Evolutionary conservation across 176 grass and related monocot species (phyloP), one percentile per base, ranked within the genome.

Genomic region (Pontederia crassipes): DNA sequence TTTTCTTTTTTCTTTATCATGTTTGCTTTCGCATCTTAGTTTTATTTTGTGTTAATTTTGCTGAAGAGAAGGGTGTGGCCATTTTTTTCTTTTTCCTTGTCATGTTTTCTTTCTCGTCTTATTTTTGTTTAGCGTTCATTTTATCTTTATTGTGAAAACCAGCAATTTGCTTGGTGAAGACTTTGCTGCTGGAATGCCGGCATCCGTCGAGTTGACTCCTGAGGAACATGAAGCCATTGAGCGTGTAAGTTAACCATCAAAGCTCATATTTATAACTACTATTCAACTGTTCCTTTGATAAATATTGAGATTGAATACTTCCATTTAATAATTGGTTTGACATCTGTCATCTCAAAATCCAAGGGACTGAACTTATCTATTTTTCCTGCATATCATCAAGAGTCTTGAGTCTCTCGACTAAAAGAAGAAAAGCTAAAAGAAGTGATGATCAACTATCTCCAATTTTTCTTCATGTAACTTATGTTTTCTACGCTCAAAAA

Each of bases 161-260:
- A 91, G 93, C 70, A 80, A 86, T 55, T 58, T 85, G 64, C 72
- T 97, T 73, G 87, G 83, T 61, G 76, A 85, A 77, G 32, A 40
- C 32, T 85, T 96, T 64, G 81, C 72, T 32, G 87, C 74, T 72
- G 87, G 55, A 65, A 79, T 90, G 65, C 87, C 76, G 29, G 81
- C 88, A 68, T 57, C 86, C 12, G 59, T 92, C 18, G 80, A 69
- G 24, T 60, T 97, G 62, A 91, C 93, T 67, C 84, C 84, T 11
- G 87, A 97, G 76, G 93, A 97, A 56, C 83, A 79, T 46, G 87
- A 97, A 83, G 87, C 93, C 74, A 87, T 97, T 72, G 73, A 85
- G 74, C 93, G 87, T 32, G 93, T 92, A 80, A 83, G 81, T 77
- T 3, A 28, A 70, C 32, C 32, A 7, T 40, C 32, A 40, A 40